A percentile compares a stretch with the other conserved stretches of the same genome.
Conservation (phyloP, 2,329 filamentous ascomycete species). For the Aaosphaeria pasadenensis region DNA sequence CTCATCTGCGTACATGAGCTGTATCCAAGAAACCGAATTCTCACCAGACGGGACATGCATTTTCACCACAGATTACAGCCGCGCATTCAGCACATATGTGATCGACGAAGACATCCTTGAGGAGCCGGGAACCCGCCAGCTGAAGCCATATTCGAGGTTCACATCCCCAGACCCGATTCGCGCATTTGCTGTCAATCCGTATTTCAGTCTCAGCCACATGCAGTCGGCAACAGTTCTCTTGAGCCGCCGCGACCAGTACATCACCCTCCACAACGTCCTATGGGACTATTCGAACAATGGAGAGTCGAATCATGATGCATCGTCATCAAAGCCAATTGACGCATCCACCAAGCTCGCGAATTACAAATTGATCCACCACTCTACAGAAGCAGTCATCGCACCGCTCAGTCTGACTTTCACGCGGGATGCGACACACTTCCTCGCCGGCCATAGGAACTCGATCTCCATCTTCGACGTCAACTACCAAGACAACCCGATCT, state of each 20-base stretch:
- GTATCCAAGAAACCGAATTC: slow-evolving; percentile 28
- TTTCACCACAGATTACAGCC: slow-evolving; percentile 52
- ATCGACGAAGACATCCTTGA: slow-evolving; percentile 11
- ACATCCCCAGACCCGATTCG: slow-evolving; percentile 50
- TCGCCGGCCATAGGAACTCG: slow-evolving; percentile 54
- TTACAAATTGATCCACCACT: slow-evolving; percentile 55
- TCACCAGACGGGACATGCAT: slow-evolving; percentile 57
- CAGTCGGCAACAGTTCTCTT: slow-evolving; percentile 51
- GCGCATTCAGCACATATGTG: slow-evolving; percentile 52
- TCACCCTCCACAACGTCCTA: slow-evolving; percentile 56
- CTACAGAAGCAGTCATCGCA: slow-evolving; percentile 56
- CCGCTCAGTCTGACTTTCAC: slow-evolving; percentile 56
- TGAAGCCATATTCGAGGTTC: slow-evolving; percentile 48
- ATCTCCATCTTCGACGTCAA: slow-evolving; percentile 57
- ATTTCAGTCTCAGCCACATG: slow-evolving; percentile 51
- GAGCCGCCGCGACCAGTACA: slow-evolving; percentile 53
- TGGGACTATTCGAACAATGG: slow-evolving; percentile 30
- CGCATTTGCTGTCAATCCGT: slow-evolving; percentile 54
- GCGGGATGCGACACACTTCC: slow-evolving; percentile 49
- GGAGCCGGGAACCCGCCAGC: slow-evolving; percentile 5
- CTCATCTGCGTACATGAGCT: slow-evolving; percentile 12
- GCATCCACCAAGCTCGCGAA: slow-evolving; percentile 39
- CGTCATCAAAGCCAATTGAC: slow-evolving; percentile 12
- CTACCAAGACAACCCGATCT: slow-evolving; percentile 46
- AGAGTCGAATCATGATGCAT: slow-evolving; percentile 9